A percentile compares a stretch with the other conserved stretches of the same genome.
These are phyloP conservation scores for Tephrocybe sp. DNA, from an alignment of 768 basidiomycete species.

Conservation along the genomic window DNA sequence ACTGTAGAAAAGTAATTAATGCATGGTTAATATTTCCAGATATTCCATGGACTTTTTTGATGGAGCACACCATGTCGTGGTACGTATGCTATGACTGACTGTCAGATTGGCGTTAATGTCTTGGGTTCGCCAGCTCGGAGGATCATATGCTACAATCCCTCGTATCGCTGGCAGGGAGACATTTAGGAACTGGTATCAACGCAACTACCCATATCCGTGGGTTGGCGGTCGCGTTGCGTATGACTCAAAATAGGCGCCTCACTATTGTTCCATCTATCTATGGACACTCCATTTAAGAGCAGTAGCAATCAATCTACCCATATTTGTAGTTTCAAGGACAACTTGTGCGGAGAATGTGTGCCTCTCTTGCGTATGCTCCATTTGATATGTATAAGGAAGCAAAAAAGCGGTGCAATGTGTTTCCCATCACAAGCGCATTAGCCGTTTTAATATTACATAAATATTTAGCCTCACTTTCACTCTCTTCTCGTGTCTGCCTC, in stretches of 20 bases:
- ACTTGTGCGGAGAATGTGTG: too few relatives aligned
- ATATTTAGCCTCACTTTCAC: too few relatives aligned
- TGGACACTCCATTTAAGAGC: too few relatives aligned
- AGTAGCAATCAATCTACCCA: too few relatives aligned
- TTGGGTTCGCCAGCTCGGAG: constrained; percentile 70
- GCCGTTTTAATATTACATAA: too few relatives aligned
- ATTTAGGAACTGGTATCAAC: constrained; percentile 90
- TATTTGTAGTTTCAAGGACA: too few relatives aligned
- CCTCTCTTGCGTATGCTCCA: too few relatives aligned
- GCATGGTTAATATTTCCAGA: constrained; percentile 28
- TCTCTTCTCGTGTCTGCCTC: too few relatives aligned
- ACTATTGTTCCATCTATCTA: too few relatives aligned
- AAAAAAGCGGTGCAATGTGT: too few relatives aligned
- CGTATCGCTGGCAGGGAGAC: constrained; percentile 72
- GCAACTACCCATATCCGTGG: constrained; percentile 90
- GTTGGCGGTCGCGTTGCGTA: constrained; percentile 66
- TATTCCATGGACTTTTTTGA: constrained; percentile 93
- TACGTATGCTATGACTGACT: constrained; percentile 38
- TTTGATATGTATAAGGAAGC: too few relatives aligned
- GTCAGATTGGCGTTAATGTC: background rate
- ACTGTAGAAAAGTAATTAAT: background rate
- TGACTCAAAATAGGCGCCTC: constrained; percentile 28
- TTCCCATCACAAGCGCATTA: too few relatives aligned
- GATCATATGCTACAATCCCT: constrained; percentile 85
- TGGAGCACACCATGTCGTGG: constrained; percentile 79